Conservation (phyloP, 306 rosid species). For the Casuarina cunninghamiana region DNA sequence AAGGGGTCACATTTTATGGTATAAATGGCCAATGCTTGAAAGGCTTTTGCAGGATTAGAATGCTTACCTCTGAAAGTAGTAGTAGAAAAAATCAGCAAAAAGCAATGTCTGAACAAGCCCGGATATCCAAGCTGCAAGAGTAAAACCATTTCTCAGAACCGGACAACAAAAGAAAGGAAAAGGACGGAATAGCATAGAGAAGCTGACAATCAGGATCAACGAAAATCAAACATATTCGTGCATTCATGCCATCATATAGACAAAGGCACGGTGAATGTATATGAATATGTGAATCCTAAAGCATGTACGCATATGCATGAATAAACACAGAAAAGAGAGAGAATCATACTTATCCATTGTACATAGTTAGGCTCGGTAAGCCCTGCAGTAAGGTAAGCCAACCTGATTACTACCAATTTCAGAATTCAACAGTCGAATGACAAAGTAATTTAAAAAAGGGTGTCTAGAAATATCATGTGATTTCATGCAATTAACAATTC, state of each 20-base stretch:
- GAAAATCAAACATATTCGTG: neutral
- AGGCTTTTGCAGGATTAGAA: conserved; percentile 6
- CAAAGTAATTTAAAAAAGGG: neutral
- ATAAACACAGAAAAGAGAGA: neutral
- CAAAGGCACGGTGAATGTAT: neutral
- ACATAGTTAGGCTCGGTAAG: conserved; percentile 29
- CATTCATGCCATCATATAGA: neutral
- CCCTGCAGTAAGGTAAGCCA: conserved; percentile 21
- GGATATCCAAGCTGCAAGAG: conserved; percentile 77
- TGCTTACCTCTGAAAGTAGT: conserved; percentile 78
- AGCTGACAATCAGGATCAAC: neutral
- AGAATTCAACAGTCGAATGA: neutral
- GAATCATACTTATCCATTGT: conserved; percentile 36
- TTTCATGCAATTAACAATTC: neutral
- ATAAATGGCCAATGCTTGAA: conserved; percentile 2
- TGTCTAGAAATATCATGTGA: neutral
- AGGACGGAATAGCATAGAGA: neutral
- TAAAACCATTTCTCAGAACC: neutral
- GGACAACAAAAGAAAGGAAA: neutral
- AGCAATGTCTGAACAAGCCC: conserved; percentile 79
- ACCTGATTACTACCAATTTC: neutral
- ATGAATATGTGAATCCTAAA: neutral
- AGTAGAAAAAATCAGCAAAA: conserved; percentile 89
- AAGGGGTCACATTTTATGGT: conserved; percentile 13
- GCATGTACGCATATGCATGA: neutral